Base-by-base conservation (phyloP, 2,329 filamentous ascomycete genomes). In the Microdochium paspali region DNA sequence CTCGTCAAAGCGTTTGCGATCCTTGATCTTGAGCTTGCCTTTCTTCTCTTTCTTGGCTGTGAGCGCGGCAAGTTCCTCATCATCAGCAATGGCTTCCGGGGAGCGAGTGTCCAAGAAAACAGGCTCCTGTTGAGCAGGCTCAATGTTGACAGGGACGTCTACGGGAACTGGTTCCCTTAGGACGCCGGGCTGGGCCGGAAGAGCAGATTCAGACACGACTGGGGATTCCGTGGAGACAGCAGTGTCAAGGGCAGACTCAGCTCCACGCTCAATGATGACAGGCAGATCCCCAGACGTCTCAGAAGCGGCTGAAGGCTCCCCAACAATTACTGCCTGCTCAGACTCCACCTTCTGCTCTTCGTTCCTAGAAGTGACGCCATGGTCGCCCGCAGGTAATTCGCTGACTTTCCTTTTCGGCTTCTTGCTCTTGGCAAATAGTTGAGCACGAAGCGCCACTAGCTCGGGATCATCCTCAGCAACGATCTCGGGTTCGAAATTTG, bases 331-430 rank as follows among this genome's bases (percentile, higher is more conserved):
- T 9, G 20, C 15, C 9, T 15, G 24, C 15, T 12, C 15, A 10
- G 21, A 7, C 13, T 28, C 26, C 13, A 28, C 52, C 31, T 53
- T 53, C 47, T 53, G 51, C 47, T 48, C 50, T 13, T 42, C 30
- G 24, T 50, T 51, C 46, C 50, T 48, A 24, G 39, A 40, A 25
- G 12, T 35, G n/a, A 21, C 18, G 18, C 9, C 18, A 20, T 3
- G 4, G 6, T 40, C 35, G 12, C 13, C 13, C 12, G 23, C 35
- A 7, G 35, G 13, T n/a, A n/a, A n/a, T n/a, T n/a, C n/a, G n/a
- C n/a, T n/a, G n/a, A n/a, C n/a, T n/a, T n/a, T n/a, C n/a, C n/a
- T n/a, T n/a, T n/a, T n/a, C n/a, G n/a, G n/a, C n/a, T n/a, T n/a
- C n/a, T n/a, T n/a, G n/a, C n/a, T n/a, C n/a, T n/a, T n/a, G n/a